Evolutionary conservation across 331 rosid genomes (phyloP).

Genomic region (Prunus yedoensis): DNA sequence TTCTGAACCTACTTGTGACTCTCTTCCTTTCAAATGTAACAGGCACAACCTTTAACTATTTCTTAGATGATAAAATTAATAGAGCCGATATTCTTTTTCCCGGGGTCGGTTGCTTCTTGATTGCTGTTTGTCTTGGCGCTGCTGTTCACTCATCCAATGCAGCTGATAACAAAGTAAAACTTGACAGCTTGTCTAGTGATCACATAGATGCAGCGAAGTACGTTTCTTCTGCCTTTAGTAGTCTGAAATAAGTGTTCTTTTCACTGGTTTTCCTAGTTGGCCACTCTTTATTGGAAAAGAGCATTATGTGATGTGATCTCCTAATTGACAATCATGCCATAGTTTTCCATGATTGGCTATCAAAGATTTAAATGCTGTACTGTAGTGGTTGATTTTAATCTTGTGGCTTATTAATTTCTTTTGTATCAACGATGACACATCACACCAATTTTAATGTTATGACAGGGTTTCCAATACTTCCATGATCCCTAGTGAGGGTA

Average conservation of each 20-base stretch:
- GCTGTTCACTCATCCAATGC: conserved; percentile 88
- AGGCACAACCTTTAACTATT: conserved; percentile 89
- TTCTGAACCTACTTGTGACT: conserved; percentile 8
- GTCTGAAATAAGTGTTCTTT: not conserved
- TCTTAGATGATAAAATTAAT: conserved; percentile 76
- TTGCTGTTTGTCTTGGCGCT: conserved; percentile 87
- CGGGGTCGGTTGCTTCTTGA: conserved; percentile 87
- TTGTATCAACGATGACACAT: not conserved
- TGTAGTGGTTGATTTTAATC: not conserved
- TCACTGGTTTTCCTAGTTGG: not conserved
- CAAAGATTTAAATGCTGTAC: not conserved
- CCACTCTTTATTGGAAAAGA: not conserved
- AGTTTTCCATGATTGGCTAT: not conserved
- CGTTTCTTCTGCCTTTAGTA: conserved; percentile 19
- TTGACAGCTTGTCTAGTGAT: conserved; percentile 32
- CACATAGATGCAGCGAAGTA: conserved; percentile 42
- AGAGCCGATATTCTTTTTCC: conserved; percentile 88
- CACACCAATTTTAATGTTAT: conserved; percentile 12
- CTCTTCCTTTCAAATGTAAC: conserved; percentile 24
- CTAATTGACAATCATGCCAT: not conserved
- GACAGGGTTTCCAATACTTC: conserved; percentile 33
- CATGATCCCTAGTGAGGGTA: conserved; percentile 34
- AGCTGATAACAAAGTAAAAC: conserved; percentile 75
- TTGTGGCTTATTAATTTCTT: not conserved
- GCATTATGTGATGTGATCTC: too few relatives aligned